Conservation (phyloP, 2,329 filamentous ascomycete genomes). For the Phyllosticta capitalensis region DNA sequence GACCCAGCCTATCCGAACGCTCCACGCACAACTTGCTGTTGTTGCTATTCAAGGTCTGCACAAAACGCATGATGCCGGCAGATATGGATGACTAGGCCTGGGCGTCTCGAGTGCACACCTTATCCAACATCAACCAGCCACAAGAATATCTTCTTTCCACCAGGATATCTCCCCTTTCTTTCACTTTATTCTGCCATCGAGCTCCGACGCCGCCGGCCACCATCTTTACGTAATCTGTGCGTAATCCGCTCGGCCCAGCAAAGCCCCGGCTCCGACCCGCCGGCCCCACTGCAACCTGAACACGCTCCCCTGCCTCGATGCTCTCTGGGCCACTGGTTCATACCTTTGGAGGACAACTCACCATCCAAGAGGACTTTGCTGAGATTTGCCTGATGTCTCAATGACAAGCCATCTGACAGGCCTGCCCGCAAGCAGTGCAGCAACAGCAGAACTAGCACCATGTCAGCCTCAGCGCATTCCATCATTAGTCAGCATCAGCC, state of each 20-base stretch:
- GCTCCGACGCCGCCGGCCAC: not conserved
- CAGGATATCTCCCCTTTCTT: not conserved
- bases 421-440: not conserved
- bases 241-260: not conserved
- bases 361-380: too few relatives aligned
- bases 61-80: too few relatives aligned
- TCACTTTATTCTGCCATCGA: not conserved
- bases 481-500: not conserved
- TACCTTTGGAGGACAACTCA: too few relatives aligned
- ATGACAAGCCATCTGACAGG: not conserved
- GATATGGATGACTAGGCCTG: too few relatives aligned
- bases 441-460: not conserved
- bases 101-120: too few relatives aligned
- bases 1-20: not conserved
- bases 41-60: too few relatives aligned
- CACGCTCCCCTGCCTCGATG: too few relatives aligned
- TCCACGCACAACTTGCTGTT: not conserved
- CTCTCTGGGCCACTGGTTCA: too few relatives aligned
- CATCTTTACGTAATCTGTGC: not conserved
- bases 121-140: too few relatives aligned
- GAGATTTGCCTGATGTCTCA: too few relatives aligned
- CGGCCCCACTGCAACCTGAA: too few relatives aligned
- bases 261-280: not conserved
- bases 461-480: not conserved
- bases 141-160: too few relatives aligned